Conservation (phyloP, 768 basidiomycete genomes). For the Boletus insuetus region DNA sequence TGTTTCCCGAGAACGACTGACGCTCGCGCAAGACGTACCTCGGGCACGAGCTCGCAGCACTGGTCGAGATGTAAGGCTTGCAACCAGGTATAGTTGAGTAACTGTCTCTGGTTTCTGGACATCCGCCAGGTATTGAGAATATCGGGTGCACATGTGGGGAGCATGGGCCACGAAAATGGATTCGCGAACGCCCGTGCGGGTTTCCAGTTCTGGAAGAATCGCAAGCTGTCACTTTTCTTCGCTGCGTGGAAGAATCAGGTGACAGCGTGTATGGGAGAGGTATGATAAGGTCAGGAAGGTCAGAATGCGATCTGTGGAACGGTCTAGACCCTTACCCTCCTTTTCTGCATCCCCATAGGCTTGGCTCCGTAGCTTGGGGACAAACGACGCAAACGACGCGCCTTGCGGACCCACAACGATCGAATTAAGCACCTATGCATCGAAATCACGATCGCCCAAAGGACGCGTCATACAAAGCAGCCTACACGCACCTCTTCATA, state of each 20-base stretch:
- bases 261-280: not conserved
- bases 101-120: slow-evolving; percentile 22
- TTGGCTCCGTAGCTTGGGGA: slow-evolving; percentile 21
- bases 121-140: slow-evolving; percentile 28
- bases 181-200: slow-evolving; percentile 31
- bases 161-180: slow-evolving; percentile 34
- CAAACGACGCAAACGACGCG: slow-evolving; percentile 24
- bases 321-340: slow-evolving; percentile 21
- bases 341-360: slow-evolving; percentile 25
- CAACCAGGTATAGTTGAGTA: slow-evolving; percentile 32
- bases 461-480: not conserved
- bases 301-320: not conserved
- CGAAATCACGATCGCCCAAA: not conserved
- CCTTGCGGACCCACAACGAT: slow-evolving; percentile 15
- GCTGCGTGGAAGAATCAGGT: slow-evolving; percentile 1
- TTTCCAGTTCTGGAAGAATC: slow-evolving; percentile 34
- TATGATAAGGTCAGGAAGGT: not conserved
- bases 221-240: slow-evolving; percentile 19
- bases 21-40: slow-evolving; percentile 10
- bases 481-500: slow-evolving; percentile 30
- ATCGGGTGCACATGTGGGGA: slow-evolving; percentile 24
- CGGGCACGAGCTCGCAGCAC: slow-evolving; percentile 18
- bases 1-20: not conserved
- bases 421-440: slow-evolving; percentile 21
- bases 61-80: slow-evolving; percentile 31